Conservation (phyloP, 306 rosid genomes). For the Malus fusca region DNA sequence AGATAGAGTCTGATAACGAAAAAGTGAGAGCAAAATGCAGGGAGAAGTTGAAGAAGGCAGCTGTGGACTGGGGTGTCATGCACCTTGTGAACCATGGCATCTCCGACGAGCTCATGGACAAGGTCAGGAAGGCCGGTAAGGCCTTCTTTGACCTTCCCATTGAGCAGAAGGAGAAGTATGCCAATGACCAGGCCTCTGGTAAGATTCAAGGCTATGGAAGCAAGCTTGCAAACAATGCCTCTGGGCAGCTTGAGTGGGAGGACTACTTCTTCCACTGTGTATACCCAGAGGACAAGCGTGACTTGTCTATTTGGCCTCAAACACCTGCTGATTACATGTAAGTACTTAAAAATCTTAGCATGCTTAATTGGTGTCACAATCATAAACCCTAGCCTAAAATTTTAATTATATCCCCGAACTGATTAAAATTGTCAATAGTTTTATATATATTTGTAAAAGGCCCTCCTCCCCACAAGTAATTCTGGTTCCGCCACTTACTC, state of each 20-base stretch:
- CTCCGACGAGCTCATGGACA: slow-evolving; percentile 34
- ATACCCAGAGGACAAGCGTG: slow-evolving; percentile 58
- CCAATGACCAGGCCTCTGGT: slow-evolving; percentile 52
- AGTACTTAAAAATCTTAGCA: not conserved
- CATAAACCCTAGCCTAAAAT: not conserved
- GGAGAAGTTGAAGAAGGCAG: slow-evolving; percentile 54
- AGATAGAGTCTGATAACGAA: slow-evolving; percentile 40
- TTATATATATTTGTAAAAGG: no score
- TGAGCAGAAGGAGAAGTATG: slow-evolving; percentile 70
- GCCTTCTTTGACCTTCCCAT: slow-evolving; percentile 44
- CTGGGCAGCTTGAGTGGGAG: slow-evolving; percentile 82
- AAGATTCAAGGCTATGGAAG: slow-evolving; percentile 88
- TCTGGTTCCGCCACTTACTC: no score
- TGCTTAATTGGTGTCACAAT: not conserved
- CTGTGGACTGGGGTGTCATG: slow-evolving; percentile 86
- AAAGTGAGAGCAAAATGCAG: slow-evolving; percentile 35
- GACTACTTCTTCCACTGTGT: slow-evolving; percentile 74
- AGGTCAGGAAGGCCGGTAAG: slow-evolving; percentile 46
- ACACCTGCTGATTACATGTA: slow-evolving; percentile 55
- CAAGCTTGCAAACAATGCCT: slow-evolving; percentile 66
- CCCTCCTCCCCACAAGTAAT: no score
- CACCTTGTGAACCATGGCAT: slow-evolving; percentile 73
- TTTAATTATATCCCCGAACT: not conserved
- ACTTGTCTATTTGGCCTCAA: slow-evolving; percentile 65
- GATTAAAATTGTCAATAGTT: not conserved